phyloP scores from a whole-genome alignment of 352 stramenopile species.

The Thraustochytrium sp. region DNA sequence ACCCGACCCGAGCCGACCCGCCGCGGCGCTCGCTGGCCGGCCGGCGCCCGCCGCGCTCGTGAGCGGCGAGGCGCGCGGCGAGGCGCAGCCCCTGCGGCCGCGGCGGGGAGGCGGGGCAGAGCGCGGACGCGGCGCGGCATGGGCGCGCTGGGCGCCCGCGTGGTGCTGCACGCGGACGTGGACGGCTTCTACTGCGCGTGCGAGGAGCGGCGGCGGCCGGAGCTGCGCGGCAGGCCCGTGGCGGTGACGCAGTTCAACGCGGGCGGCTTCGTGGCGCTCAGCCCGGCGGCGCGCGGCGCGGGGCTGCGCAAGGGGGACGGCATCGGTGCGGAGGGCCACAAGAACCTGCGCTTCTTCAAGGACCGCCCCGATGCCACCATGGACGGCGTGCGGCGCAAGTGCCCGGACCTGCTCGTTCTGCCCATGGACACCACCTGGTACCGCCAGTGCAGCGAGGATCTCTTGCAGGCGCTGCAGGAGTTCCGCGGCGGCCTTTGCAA shows the following conservation, averaged over 20 bases:
- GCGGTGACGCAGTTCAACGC: conserved; percentile 21
- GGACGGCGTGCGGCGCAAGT: neutral
- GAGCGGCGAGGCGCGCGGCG: too few species aligned
- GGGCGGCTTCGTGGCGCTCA: neutral
- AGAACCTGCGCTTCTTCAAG: neutral
- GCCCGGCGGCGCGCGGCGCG: neutral
- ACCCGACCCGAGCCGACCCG: too few species aligned
- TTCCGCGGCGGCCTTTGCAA: neutral
- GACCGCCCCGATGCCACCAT: neutral
- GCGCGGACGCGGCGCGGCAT: too few species aligned
- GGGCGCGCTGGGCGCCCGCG: neutral
- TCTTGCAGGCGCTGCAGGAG: neutral
- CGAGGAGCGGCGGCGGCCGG: neutral
- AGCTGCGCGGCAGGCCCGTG: neutral
- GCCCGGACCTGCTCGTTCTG: neutral
- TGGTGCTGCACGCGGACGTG: neutral
- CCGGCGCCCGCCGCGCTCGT: too few species aligned
- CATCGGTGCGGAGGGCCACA: neutral
- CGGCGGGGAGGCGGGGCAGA: too few species aligned
- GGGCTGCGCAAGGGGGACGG: neutral
- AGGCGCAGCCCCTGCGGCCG: too few species aligned
- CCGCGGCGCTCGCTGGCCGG: too few species aligned
- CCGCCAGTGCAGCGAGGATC: neutral
- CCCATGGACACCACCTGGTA: conserved; percentile 1
- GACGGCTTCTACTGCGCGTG: conserved; percentile 17